Conservation (phyloP, 2,329 filamentous ascomycete species). For the Zasmidium citrigriseum region DNA sequence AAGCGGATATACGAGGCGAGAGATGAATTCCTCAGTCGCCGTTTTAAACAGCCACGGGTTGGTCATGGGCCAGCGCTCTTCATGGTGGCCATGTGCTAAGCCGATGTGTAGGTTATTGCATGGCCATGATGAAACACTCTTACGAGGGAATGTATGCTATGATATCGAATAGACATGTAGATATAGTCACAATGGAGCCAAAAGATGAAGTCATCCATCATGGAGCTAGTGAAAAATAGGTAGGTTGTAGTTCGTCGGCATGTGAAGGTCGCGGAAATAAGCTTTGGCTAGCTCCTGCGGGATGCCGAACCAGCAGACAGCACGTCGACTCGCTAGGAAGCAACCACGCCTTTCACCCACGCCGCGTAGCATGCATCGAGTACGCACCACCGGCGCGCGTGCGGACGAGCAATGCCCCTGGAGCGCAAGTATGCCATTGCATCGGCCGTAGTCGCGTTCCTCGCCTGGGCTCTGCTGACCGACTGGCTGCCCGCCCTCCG, state of each 20-base stretch:
- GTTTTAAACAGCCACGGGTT: neutral
- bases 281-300: neutral
- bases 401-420: slow-evolving; percentile 59
- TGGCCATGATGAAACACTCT: neutral
- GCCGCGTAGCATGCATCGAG: slow-evolving; percentile 16
- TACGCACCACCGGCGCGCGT: slow-evolving; percentile 15
- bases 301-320: neutral
- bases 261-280: neutral
- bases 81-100: neutral
- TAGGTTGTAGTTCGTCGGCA: neutral
- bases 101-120: neutral
- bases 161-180: neutral
- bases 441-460: slow-evolving; percentile 68
- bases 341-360: neutral
- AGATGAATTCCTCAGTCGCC: neutral
- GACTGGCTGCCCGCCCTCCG: slow-evolving; percentile 81
- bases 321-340: neutral
- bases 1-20: neutral
- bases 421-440: slow-evolving; percentile 71
- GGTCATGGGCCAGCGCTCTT: neutral
- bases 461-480: slow-evolving; percentile 85
- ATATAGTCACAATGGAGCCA: neutral
- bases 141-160: neutral
- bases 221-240: neutral
- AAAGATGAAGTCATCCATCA: neutral